Evolutionary conservation across 495 filamentous ascomycete species (phyloP).

Genomic region (Cladorrhinum samala): DNA sequence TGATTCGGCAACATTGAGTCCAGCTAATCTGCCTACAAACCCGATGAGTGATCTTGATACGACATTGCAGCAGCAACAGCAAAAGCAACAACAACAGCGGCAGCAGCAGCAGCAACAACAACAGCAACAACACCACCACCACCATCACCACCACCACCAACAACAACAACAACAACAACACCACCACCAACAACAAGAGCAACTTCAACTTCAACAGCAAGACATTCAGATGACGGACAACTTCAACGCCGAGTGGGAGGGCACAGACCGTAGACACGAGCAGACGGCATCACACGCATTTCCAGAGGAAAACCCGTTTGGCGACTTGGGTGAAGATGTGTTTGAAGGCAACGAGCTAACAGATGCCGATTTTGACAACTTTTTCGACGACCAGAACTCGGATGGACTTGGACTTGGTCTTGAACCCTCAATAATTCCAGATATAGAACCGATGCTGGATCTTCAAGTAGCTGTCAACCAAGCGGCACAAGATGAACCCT

Average conservation of each 20-base stretch:
- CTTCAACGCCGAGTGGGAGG: conserved; percentile 32
- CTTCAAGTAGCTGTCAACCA: conserved; percentile 11
- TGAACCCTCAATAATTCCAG: conserved; percentile 21
- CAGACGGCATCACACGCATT: conserved; percentile 29
- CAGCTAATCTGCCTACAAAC: conserved; percentile 28
- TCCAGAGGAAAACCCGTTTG: conserved; percentile 58
- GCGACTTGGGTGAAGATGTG: conserved; percentile 64
- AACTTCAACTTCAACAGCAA: background rate
- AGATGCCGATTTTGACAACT: conserved; percentile 77
- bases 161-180: no score
- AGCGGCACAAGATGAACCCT: conserved; percentile 1
- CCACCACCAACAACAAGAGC: no score
- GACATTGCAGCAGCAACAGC: conserved; percentile 8
- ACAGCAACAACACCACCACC: no score
- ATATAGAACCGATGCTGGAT: conserved; percentile 7
- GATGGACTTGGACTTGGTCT: conserved; percentile 34
- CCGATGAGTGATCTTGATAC: conserved; percentile 25
- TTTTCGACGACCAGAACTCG: conserved; percentile 59
- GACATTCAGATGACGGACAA: conserved; percentile 12
- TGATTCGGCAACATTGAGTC: conserved; percentile 43
- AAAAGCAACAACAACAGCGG: no score
- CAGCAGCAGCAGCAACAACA: no score
- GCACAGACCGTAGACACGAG: conserved; percentile 32
- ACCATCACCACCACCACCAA: no score
- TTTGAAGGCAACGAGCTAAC: conserved; percentile 79